Evolutionary conservation across 139 green algal genomes (phyloP).

Genomic region (Tetradesmus obliquus): DNA sequence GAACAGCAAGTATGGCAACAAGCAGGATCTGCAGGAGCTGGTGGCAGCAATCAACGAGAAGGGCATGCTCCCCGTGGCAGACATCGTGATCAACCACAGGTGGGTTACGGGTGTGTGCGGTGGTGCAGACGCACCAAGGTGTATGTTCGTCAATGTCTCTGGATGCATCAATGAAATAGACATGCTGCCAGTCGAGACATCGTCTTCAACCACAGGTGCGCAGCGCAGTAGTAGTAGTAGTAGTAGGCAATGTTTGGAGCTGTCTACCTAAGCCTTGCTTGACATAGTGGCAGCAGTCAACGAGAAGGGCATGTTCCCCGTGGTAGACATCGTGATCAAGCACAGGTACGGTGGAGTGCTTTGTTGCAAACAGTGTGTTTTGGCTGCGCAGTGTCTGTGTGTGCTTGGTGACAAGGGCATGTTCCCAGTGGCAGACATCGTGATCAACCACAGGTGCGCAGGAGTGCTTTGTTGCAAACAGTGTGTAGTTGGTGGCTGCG

Average conservation of each 20-base stretch:
- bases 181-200: too few species aligned
- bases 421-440: neutral
- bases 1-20: conserved; percentile 78
- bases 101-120: conserved; percentile 56
- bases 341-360: neutral
- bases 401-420: too few species aligned
- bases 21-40: conserved; percentile 74
- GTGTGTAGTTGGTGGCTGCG: neutral
- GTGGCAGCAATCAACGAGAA: conserved; percentile 5
- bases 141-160: neutral
- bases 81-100: conserved; percentile 93
- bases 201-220: too few species aligned
- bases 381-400: too few species aligned
- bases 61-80: conserved; percentile 77
- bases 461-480: neutral
- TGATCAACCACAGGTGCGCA: neutral
- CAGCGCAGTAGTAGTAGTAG: too few species aligned
- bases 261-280: too few species aligned
- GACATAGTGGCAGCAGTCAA: neutral
- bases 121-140: conserved; percentile 57
- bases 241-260: too few species aligned
- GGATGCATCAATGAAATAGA: neutral
- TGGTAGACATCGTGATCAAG: conserved; percentile 90
- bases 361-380: neutral
- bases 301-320: conserved; percentile 62